Conservation (phyloP, 2,329 filamentous ascomycete genomes). For the Colletotrichum lini region DNA sequence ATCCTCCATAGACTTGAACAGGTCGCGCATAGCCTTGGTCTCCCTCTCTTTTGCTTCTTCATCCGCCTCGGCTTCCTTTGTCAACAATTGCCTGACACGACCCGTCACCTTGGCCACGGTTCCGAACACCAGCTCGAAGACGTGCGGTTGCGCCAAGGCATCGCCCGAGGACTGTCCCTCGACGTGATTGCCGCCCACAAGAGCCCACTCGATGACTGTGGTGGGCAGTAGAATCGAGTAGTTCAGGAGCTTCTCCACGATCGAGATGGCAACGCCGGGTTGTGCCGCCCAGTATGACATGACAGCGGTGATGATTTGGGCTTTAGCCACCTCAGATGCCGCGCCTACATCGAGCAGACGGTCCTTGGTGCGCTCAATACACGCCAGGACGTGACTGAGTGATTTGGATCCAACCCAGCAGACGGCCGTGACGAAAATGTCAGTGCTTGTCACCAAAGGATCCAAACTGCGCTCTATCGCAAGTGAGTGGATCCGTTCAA, state of each 20-base stretch:
- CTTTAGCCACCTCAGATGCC: slow-evolving; percentile 80
- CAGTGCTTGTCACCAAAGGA: slow-evolving; percentile 87
- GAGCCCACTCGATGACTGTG: slow-evolving; percentile 90
- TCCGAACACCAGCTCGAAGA: slow-evolving; percentile 91
- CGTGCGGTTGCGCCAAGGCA: slow-evolving; percentile 79
- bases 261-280: slow-evolving; percentile 90
- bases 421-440: slow-evolving; percentile 93
- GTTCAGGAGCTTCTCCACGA: slow-evolving; percentile 97
- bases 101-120: slow-evolving; percentile 93
- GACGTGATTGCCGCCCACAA: slow-evolving; percentile 71
- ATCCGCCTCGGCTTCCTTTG: slow-evolving; percentile 59
- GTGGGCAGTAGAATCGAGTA: slow-evolving; percentile 93
- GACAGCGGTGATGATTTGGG: slow-evolving; percentile 91
- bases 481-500: slow-evolving; percentile 85
- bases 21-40: slow-evolving; percentile 79
- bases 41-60: slow-evolving; percentile 80
- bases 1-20: slow-evolving; percentile 88
- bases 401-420: slow-evolving; percentile 96
- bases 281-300: slow-evolving; percentile 95
- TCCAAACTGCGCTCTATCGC: slow-evolving; percentile 81
- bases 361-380: slow-evolving; percentile 94
- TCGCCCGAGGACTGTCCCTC: slow-evolving; percentile 69
- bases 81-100: slow-evolving; percentile 84
- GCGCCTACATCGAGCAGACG: slow-evolving; percentile 85
- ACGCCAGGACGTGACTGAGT: slow-evolving; percentile 93